A percentile compares a stretch with the other conserved stretches of the same genome.
Evolutionary conservation across 2,329 filamentous ascomycete species (phyloP).

Genomic region (Chaetomiaceae sp.): DNA sequence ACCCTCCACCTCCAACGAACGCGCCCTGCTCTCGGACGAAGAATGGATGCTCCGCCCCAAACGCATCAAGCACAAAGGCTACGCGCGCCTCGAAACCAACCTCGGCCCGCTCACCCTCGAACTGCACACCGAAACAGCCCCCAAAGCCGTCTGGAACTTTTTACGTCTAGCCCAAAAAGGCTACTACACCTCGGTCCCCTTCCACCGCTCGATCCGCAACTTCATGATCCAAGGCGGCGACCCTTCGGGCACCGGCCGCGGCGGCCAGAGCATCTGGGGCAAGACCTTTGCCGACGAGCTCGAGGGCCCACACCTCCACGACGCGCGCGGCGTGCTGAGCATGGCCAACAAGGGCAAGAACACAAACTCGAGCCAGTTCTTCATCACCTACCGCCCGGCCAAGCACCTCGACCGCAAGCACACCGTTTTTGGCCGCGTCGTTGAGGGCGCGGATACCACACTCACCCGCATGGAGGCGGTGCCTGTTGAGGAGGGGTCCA

Average conservation of each 20-base stretch:
- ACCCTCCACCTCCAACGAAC: constrained; percentile 81
- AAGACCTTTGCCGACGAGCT: constrained; percentile 94
- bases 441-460: constrained; percentile 63
- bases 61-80: constrained; percentile 84
- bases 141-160: constrained; percentile 96
- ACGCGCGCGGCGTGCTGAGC: constrained; percentile 70
- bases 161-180: constrained; percentile 80
- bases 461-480: constrained; percentile 73
- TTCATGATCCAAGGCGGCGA: constrained; percentile 99
- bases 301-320: constrained; percentile 82
- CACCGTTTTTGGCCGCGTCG: constrained; percentile 88
- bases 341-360: constrained; percentile 99
- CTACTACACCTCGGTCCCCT: constrained; percentile 78
- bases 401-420: constrained; percentile 92
- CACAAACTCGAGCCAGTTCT: constrained; percentile 92
- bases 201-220: constrained; percentile 89
- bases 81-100: constrained; percentile 83
- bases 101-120: constrained; percentile 83
- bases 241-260: constrained; percentile 83
- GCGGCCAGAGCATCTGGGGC: constrained; percentile 88
- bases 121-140: constrained; percentile 83
- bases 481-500: constrained; percentile 62
- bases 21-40: constrained; percentile 84
- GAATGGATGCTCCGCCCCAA: constrained; percentile 94
- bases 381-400: constrained; percentile 81